Conservation (phyloP, 345 rosid genomes). For the Eutrema heterophyllum region DNA sequence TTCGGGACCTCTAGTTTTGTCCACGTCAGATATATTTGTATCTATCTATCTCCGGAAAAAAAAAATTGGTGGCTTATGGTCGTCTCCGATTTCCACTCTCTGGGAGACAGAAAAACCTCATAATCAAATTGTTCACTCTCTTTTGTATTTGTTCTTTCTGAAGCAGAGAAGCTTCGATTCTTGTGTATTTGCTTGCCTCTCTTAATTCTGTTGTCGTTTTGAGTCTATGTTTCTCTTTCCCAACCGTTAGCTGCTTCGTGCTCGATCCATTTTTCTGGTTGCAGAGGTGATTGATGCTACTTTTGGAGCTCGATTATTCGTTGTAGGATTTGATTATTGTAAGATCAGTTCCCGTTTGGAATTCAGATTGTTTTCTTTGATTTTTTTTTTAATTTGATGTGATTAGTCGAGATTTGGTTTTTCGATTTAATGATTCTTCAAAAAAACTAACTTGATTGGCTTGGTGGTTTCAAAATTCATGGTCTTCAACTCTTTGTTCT, state of each 20-base stretch:
- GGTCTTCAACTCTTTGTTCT: not conserved
- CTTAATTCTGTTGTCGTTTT: not conserved
- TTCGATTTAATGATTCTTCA: slow-evolving; percentile 5
- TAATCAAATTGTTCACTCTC: not conserved
- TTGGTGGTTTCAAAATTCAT: not conserved
- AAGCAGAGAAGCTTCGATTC: slow-evolving; percentile 16
- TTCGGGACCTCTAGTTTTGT: slow-evolving; percentile 34
- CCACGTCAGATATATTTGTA: slow-evolving; percentile 45
- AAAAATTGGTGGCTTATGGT: slow-evolving; percentile 32
- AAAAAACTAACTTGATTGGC: not conserved
- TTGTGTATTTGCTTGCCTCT: not conserved
- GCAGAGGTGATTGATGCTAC: slow-evolving; percentile 1
- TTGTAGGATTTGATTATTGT: not conserved
- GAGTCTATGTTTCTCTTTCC: slow-evolving; percentile 4
- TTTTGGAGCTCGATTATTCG: slow-evolving; percentile 14
- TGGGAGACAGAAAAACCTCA: slow-evolving; percentile 15
- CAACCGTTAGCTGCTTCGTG: slow-evolving; percentile 10
- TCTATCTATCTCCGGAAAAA: slow-evolving; percentile 13
- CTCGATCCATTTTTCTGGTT: slow-evolving; percentile 8
- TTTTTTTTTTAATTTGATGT: not conserved
- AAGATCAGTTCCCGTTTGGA: not conserved
- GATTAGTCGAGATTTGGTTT: not conserved
- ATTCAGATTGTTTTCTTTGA: slow-evolving; percentile 1
- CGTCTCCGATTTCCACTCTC: slow-evolving; percentile 31
- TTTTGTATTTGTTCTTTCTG: slow-evolving; percentile 16